Base-by-base conservation (phyloP, 225 moss, liverwort and hornwort species). In the Physcomitrellopsis africana region DNA sequence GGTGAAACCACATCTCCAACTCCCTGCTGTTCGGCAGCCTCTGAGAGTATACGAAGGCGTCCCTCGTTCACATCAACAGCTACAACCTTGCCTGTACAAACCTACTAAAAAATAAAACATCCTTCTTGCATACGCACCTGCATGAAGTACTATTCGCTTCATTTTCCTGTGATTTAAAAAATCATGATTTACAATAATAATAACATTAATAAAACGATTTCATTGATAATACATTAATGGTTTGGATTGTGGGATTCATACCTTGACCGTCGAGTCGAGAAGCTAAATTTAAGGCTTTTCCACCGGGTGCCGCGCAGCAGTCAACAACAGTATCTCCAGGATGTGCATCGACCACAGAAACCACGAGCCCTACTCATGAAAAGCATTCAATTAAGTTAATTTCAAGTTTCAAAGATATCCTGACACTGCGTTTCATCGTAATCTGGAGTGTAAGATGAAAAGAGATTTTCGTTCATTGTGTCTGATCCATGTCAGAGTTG, bases 271-370 rank as follows among this genome's bases (percentile, higher is more conserved):
- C 75, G 24, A 92, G 82, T 49, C 81, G 81, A 32, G 92, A 85
- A 42, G 90, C 92, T 67, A 92, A 47, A 69, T 88, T 90, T 54
- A 92, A 76, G 72, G 92, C 89, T 68, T 92, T 92, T 65, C 92
- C 92, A 51, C 92, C 92, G 29, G 92, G 92, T 64, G 92, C 92
- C 55, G 92, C 92, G 81, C 92, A 92, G 78, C 92, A 89, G 63
- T 92, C 92, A 77, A 92, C 70, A 54, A 92, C 72, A 15, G 76
- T 87, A 24, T 92, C 90, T 63, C 92, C 92, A 78, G 87, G 92
- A 43, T 92, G 87, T 41, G 87, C 90, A 74, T 92, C 84, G 51
- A 92, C 85, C 67, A 90, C 83, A 44, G 80, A 74, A 47, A 90
- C 92, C 63, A 92, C 89, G 57, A 92, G 83, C 63, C 92, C 92